These are phyloP conservation scores for Cordyceps farinosa DNA, from an alignment of 2,329 filamentous ascomycete species.

Conservation along the genomic window DNA sequence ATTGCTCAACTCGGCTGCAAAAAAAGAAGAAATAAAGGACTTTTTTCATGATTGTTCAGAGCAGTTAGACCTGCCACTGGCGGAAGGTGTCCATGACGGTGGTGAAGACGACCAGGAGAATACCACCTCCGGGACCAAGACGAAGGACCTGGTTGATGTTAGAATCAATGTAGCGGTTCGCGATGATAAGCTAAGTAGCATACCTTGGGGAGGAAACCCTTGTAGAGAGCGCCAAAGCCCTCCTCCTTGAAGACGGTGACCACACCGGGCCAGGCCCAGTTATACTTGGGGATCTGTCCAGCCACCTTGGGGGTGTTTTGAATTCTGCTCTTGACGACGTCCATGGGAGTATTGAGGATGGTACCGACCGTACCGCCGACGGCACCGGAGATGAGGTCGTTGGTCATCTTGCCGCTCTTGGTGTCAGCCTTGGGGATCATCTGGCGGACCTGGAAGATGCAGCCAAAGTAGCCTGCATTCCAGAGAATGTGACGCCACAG, in stretches of 20 bases:
- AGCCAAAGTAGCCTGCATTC: slow-evolving; percentile 97
- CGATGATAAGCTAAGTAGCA: slow-evolving; percentile 42
- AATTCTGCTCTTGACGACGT: slow-evolving; percentile 97
- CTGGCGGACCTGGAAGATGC: slow-evolving; percentile 92
- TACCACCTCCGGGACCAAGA: slow-evolving; percentile 57
- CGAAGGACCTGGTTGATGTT: slow-evolving; percentile 34
- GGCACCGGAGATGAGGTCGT: slow-evolving; percentile 82
- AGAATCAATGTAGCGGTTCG: background rate
- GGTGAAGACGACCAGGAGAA: slow-evolving; percentile 83
- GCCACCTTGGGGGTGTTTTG: slow-evolving; percentile 85
- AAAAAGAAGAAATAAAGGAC: background rate
- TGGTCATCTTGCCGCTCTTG: slow-evolving; percentile 77
- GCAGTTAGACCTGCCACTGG: slow-evolving; percentile 39
- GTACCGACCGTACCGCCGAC: slow-evolving; percentile 87
- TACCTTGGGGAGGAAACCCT: slow-evolving; percentile 97
- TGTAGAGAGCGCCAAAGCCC: slow-evolving; percentile 88
- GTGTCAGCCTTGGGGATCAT: slow-evolving; percentile 76
- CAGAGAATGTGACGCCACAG: slow-evolving; percentile 88
- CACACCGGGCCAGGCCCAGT: slow-evolving; percentile 92
- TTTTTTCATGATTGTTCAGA: background rate
- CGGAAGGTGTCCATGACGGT: slow-evolving; percentile 91
- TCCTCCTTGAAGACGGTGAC: slow-evolving; percentile 89
- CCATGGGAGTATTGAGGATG: slow-evolving; percentile 90
- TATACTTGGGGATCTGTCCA: slow-evolving; percentile 89
- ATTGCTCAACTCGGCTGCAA: background rate